Evolutionary conservation across 2,329 filamentous ascomycete species (phyloP), one percentile per base, ranked within the genome.

Genomic region (Cladosporium sp.): DNA sequence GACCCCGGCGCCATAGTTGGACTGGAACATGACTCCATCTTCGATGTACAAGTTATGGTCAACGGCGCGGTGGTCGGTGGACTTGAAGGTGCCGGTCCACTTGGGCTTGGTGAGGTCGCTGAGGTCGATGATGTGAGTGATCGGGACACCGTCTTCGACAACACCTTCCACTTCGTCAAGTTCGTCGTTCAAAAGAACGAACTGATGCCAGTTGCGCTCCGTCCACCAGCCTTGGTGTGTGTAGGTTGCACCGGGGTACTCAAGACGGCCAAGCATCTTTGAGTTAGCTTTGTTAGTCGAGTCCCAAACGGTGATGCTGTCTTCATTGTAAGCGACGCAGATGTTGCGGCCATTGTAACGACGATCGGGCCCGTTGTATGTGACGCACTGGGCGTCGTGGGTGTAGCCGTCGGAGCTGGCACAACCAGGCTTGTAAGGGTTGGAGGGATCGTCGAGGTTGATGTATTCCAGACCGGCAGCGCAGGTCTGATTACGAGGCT

Each of bases 301-400:
- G 55, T 83, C 80, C 66, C 78, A 81, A 55, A 81, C 79, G 51
- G 78, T 80, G 54, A 81, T 65, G 0, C 76, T 76, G 66, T 81
- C 78, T 61, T 81, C 80, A 68, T 82, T 82, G 74, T 82, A 83
- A 37, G 78, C 79, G 65, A 82, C 82, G 76, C 82, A 84, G 65
- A 84, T 82, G 56, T 84, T 80, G 1, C 71, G 73, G 22, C 77
- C 80, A 3, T 71, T 67, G 67, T 79, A 84, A 22, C 73, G 65
- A 22, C 69, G 70, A 60, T 83, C 78, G 0, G 82, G 81, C 0
- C 82, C 82, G 7, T 74, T 76, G 71, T 82, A 83, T 60, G 80
- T 76, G 39, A 86, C 72, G 67, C 83, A 85, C 70, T 86, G 82
- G 2, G 83, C 83, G 64, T 85, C 83, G 68, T 86, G 83, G 14